Conservation (phyloP, 306 rosid species). For the Medicago truncatula region DNA sequence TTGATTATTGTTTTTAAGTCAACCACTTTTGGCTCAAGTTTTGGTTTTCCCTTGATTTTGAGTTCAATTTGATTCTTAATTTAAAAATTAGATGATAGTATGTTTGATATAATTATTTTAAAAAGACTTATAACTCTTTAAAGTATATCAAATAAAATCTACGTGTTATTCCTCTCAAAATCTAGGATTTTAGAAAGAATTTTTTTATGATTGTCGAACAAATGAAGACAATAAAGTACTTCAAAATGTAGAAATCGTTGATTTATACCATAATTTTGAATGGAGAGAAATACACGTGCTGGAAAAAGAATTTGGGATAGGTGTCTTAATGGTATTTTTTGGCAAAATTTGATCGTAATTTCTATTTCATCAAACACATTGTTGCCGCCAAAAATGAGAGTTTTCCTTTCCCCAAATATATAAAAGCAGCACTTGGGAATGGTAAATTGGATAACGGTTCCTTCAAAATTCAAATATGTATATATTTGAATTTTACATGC, state of each 20-base stretch:
- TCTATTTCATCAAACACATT: neutral
- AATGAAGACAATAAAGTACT: neutral
- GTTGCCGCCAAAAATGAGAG: conserved; percentile 18
- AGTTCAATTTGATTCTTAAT: no score
- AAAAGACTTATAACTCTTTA: no score
- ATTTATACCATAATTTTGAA: neutral
- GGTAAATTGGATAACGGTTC: neutral
- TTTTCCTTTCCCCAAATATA: neutral
- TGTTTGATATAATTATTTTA: no score
- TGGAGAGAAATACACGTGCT: conserved; percentile 4
- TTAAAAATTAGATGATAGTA: no score
- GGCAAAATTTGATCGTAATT: neutral
- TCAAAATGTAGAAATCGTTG: no score
- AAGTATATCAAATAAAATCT: no score
- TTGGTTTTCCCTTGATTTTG: no score
- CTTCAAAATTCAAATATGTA: conserved; percentile 2
- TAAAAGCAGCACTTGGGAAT: neutral
- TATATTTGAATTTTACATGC: no score
- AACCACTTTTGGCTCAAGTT: no score
- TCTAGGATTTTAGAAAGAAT: neutral
- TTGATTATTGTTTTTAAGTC: no score
- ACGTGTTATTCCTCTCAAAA: no score
- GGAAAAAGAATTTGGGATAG: neutral
- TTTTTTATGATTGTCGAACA: neutral
- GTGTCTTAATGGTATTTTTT: neutral